Base-by-base conservation (phyloP, 441 rosid species). In the Croton laevigatus region DNA sequence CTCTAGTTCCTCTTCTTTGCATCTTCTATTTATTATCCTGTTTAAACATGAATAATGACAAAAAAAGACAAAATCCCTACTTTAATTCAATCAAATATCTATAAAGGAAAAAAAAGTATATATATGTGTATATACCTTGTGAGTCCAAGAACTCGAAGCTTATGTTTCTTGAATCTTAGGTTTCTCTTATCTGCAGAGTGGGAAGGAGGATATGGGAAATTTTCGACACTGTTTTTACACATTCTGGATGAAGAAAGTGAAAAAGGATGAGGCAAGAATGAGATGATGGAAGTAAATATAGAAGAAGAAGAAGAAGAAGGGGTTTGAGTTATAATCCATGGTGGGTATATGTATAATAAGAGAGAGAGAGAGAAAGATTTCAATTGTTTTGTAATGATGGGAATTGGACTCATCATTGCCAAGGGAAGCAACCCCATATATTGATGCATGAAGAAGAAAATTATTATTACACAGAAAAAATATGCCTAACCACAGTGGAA, bases 91-190 rank as follows among this genome's bases (percentile, higher is more conserved):
- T 8, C 19, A 6, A 8, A 19, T 17, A 59, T 20, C 51, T 8
- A 38, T 22, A 10, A 8, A 20, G 0, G 6, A 20, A 13, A 6
- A 6, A 63, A 44, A 13, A 44, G 54, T 14, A 32, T 11, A 11
- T 12, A 66, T 49, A 22, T 13, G 34, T 6, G 32, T 5, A 62
- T 48, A 48, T 73, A 86, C 90, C 88, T 83, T 72, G 83, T 61
- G 60, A 86, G 82, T 70, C 82, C 75, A 81, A 75, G 58, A 78
- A 86, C 68, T 62, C 70, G 90, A 77, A 82, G 20, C 66, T 69
- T 88, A 14, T 82, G 64, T 70, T 76, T 78, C 64, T 74, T 84
- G 53, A 80, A 72, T 71, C 76, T 62, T 59, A 62, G 80, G 76
- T 73, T 78, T 71, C 77, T 80, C 71, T 71, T 73, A 49, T 49